phyloP scores from a whole-genome alignment of 2,329 filamentous ascomycete species.

The Neodidymelliopsis sp. region DNA sequence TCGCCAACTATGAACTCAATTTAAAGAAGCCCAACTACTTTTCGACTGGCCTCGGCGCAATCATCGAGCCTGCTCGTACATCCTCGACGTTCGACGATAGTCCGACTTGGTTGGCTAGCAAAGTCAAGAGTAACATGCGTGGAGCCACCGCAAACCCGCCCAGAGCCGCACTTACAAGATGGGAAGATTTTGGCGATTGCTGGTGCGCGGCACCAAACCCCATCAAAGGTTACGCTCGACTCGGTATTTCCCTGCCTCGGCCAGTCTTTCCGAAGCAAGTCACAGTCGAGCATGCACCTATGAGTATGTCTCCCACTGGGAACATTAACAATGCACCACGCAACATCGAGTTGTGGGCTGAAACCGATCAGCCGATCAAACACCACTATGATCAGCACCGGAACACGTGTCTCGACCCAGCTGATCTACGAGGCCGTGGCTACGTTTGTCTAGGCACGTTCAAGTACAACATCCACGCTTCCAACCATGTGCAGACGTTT shows the following conservation, averaged over 20 bases:
- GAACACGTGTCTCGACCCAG: constrained; percentile 22
- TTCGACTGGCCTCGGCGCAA: constrained; percentile 68
- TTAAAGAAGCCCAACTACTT: constrained; percentile 74
- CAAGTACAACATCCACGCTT: constrained; percentile 51
- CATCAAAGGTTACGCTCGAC: constrained; percentile 64
- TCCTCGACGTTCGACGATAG: constrained; percentile 58
- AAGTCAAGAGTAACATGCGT: constrained; percentile 3
- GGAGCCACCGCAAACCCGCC: constrained; percentile 48
- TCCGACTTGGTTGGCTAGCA: constrained; percentile 6
- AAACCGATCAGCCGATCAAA: constrained; percentile 37
- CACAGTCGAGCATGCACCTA: constrained; percentile 57
- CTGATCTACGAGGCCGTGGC: constrained; percentile 16
- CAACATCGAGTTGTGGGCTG: constrained; percentile 56
- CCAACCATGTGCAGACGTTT: constrained; percentile 54
- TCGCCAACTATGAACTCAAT: constrained; percentile 41
- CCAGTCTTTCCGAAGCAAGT: constrained; percentile 50
- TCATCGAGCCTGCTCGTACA: constrained; percentile 66
- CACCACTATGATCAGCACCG: constrained; percentile 29
- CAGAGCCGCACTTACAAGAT: constrained; percentile 68
- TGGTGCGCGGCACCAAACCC: constrained; percentile 73
- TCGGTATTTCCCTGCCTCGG: constrained; percentile 63
- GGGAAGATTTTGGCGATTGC: constrained; percentile 84
- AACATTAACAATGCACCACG: constrained; percentile 53
- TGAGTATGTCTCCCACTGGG: constrained; percentile 43
- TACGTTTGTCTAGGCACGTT: constrained; percentile 53